Percentiles rank a stretch among this genome's conserved stretches.
Conservation (phyloP, 768 basidiomycete genomes). For the Calocybe cyanea region DNA sequence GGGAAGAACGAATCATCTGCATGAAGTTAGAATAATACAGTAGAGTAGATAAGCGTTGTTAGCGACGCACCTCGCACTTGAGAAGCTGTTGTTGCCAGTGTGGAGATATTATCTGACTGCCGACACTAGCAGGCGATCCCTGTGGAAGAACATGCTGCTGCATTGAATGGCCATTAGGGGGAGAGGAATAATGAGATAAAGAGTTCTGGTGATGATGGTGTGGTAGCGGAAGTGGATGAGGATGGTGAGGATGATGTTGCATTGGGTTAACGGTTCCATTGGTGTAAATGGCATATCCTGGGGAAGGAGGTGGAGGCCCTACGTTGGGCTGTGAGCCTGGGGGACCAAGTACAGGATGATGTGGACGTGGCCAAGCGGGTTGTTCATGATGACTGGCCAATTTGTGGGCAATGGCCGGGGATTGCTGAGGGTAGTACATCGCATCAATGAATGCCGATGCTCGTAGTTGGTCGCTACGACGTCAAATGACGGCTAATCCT, state of each 20-base stretch:
- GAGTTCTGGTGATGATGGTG: constrained; percentile 82
- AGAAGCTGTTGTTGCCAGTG: constrained; percentile 95
- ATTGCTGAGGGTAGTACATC: constrained; percentile 87
- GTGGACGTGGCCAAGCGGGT: constrained; percentile 64
- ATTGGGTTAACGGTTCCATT: constrained; percentile 62
- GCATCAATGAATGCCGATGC: constrained; percentile 34
- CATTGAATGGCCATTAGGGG: constrained; percentile 65
- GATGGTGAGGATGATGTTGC: constrained; percentile 60
- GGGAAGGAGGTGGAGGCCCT: constrained; percentile 65
- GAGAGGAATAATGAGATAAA: constrained; percentile 72
- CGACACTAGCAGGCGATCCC: constrained; percentile 52
- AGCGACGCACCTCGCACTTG: constrained; percentile 78
- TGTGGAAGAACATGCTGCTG: constrained; percentile 54
- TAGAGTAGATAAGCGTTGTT: constrained; percentile 8
- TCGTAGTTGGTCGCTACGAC: constrained; percentile 6
- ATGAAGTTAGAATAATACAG: constrained; percentile 11
- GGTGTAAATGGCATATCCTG: constrained; percentile 73
- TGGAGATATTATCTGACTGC: constrained; percentile 64
- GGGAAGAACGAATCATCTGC: constrained; percentile 80
- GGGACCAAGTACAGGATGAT: constrained; percentile 47
- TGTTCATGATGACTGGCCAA: constrained; percentile 74
- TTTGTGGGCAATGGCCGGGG: constrained; percentile 77
- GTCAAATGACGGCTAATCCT: not conserved
- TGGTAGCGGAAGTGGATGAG: constrained; percentile 48
- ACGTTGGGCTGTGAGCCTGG: constrained; percentile 51